Conservation (phyloP, 2,329 filamentous ascomycete genomes). For the Penicillium hesseltinei region DNA sequence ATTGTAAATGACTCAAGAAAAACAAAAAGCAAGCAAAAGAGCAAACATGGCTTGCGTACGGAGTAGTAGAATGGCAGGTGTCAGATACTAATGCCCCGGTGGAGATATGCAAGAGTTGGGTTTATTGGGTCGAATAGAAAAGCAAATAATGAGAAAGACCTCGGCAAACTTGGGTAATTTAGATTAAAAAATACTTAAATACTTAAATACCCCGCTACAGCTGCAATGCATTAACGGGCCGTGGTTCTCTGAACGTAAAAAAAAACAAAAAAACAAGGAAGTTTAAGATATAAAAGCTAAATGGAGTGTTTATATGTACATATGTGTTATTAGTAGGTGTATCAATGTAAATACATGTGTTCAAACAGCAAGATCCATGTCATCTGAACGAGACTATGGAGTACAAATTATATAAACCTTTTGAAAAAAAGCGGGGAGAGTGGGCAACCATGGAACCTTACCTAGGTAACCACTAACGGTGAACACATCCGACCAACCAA, state of each 20-base stretch:
- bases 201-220: neutral
- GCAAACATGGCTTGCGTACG: neutral
- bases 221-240: constrained; percentile 4
- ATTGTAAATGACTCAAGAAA: neutral
- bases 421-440: neutral
- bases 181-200: too few relatives aligned
- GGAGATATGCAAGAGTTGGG: neutral
- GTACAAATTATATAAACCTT: neutral
- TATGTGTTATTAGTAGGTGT: too few relatives aligned
- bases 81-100: neutral
- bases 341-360: neutral
- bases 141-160: neutral
- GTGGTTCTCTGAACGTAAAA: neutral
- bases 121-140: neutral
- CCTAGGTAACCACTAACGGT: neutral
- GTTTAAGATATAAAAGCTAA: neutral
- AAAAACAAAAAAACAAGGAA: neutral
- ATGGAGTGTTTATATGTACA: neutral
- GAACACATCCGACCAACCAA: neutral
- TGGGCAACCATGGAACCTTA: neutral
- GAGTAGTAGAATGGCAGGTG: neutral
- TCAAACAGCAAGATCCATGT: neutral
- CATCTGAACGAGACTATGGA: too few relatives aligned
- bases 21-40: neutral
- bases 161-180: neutral